A percentile compares a stretch with the other conserved stretches of the same genome.
Conservation (phyloP, 345 rosid genomes). For the Eutrema yunnanense region DNA sequence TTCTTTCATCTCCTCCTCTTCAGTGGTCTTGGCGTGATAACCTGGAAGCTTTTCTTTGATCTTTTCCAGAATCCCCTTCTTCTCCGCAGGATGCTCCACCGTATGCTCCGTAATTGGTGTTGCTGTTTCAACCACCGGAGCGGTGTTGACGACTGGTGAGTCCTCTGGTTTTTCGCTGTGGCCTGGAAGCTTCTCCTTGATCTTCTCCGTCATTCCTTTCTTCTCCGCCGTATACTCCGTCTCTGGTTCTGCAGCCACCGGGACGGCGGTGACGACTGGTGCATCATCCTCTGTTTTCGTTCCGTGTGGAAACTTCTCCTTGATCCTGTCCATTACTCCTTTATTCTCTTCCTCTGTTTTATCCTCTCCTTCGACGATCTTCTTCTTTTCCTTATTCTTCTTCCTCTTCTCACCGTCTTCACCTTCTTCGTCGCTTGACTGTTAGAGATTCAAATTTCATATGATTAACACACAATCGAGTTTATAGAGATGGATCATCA, state of each 20-base stretch:
- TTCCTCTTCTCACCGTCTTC: conserved; percentile 47
- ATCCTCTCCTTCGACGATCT: conserved; percentile 18
- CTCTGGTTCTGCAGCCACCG: neutral
- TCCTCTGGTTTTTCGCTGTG: conserved; percentile 33
- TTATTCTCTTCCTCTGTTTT: conserved; percentile 54
- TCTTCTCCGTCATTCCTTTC: conserved; percentile 40
- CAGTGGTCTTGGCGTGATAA: conserved; percentile 46
- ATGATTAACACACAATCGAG: neutral
- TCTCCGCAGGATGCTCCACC: conserved; percentile 33
- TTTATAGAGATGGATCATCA: neutral
- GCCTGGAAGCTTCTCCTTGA: conserved; percentile 64
- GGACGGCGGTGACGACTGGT: neutral
- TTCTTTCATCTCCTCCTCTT: conserved; percentile 38
- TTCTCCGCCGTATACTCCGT: conserved; percentile 30
- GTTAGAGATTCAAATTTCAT: neutral
- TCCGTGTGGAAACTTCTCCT: conserved; percentile 55
- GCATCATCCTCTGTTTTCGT: neutral
- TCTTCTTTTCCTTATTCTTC: conserved; percentile 34
- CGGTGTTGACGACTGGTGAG: conserved; percentile 3
- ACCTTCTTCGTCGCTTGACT: conserved; percentile 79
- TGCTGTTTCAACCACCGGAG: neutral
- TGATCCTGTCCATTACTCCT: conserved; percentile 52
- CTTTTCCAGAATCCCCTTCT: conserved; percentile 75
- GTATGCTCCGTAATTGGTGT: conserved; percentile 6
- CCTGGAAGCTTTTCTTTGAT: conserved; percentile 87